Conservation (phyloP, 768 basidiomycete genomes). For the Mycena rebaudengoi region DNA sequence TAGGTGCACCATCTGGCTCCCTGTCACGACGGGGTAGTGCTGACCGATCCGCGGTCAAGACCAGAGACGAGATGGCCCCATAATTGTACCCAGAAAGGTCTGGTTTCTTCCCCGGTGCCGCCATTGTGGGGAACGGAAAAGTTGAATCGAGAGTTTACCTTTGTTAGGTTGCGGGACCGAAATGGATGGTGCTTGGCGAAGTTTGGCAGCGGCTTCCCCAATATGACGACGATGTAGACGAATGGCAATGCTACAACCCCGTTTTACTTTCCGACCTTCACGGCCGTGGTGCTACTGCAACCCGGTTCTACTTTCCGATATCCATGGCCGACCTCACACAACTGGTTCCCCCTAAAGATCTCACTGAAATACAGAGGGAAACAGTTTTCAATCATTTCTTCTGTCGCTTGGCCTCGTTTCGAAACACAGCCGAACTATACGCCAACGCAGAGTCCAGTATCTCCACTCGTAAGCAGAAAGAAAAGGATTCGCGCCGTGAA, state of each 20-base stretch:
- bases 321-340: constrained; percentile 23
- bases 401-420: constrained; percentile 52
- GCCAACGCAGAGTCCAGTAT: constrained; percentile 43
- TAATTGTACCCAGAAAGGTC: constrained; percentile 77
- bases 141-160: constrained; percentile 3
- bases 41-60: constrained; percentile 90
- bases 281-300: background rate
- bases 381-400: constrained; percentile 54
- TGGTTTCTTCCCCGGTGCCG: constrained; percentile 23
- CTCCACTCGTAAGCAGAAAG: constrained; percentile 26
- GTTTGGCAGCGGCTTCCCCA: too few relatives aligned
- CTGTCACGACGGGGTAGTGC: constrained; percentile 86
- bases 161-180: background rate
- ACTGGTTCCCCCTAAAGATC: constrained; percentile 47
- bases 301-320: background rate
- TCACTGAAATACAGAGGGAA: constrained; percentile 42
- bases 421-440: constrained; percentile 53
- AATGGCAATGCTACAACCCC: too few relatives aligned
- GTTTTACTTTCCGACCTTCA: too few relatives aligned
- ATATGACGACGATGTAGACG: too few relatives aligned
- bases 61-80: constrained; percentile 92
- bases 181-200: background rate
- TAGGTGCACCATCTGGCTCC: constrained; percentile 97
- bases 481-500: constrained; percentile 28
- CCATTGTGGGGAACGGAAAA: constrained; percentile 15